phyloP scores from a whole-genome alignment of 139 green algal genomes.

The Zygnema cylindricum region DNA sequence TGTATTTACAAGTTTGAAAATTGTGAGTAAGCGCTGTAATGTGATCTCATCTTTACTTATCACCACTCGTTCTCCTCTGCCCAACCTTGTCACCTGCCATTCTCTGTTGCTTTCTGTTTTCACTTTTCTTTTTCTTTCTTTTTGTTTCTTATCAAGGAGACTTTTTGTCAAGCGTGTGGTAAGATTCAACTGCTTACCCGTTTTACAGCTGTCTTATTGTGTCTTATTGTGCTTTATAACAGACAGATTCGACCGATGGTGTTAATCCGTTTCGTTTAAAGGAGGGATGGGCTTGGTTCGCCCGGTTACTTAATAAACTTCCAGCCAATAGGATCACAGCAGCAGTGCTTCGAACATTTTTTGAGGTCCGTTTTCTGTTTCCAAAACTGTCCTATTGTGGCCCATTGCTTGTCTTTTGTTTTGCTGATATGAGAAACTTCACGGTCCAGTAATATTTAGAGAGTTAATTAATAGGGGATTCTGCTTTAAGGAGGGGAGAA shows the following conservation, averaged over 20 bases:
- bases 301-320: conserved; percentile 64
- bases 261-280: neutral
- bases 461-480: too few relatives aligned
- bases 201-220: neutral
- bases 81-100: neutral
- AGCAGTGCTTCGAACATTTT: conserved; percentile 58
- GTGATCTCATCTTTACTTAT: too few relatives aligned
- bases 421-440: too few relatives aligned
- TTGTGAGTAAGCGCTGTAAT: too few relatives aligned
- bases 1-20: too few relatives aligned
- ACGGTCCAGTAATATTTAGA: too few relatives aligned
- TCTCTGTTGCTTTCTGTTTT: neutral
- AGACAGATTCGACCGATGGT: neutral
- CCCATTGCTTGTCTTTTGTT: too few relatives aligned
- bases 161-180: too few relatives aligned
- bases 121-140: neutral
- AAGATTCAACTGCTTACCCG: neutral
- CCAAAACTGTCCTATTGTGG: too few relatives aligned
- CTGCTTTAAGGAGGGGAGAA: too few relatives aligned
- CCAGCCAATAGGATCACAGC: conserved; percentile 60
- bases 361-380: conserved; percentile 49
- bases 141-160: too few relatives aligned
- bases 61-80: neutral
- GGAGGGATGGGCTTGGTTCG: conserved; percentile 59
- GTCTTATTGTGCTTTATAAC: neutral